Base-by-base conservation (phyloP, 116 monocot species). In the Dioscorea cayenensis region DNA sequence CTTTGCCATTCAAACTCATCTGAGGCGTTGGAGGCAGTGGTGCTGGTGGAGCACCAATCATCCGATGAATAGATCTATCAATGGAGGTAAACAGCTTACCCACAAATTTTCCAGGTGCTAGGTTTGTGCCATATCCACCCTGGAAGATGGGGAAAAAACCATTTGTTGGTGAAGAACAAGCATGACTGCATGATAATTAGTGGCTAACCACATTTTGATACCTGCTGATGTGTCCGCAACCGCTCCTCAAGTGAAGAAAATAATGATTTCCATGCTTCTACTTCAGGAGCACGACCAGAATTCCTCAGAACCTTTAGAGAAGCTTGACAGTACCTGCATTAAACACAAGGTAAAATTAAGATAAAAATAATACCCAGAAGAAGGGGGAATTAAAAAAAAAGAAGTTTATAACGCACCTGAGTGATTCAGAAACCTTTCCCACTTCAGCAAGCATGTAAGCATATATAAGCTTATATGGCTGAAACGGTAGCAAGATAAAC, bases 381-480 rank as follows among this genome's bases (percentile, higher is more conserved):
- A 65, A 14, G 17, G 51, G 43, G 32, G 32, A 32, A 32, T 32
- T n/a, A n/a, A 32, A 32, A 32, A 32, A 27, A 21, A 67, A 52
- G 72, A 79, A 36, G 29, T 59, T 11, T 49, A 48, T 27, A 37
- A 70, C 77, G 28, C 67, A 99, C 99, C 77, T 91, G 48, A 94
- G 70, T 73, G 99, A 89, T 71, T 94, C 94, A 48, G 91, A 82
- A 76, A 99, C 75, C 37, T 85, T 99, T 32, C 99, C 99, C 65
- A 94, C 82, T 80, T 99, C 99, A 49, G 85, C 99, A 13, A 99
- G 82, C 94, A 99, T 99, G 74, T 86, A 72, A 18, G 99, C 99
- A 87, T 99, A 99, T 27, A 94, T 76, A 51, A 99, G 87, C 77
- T 99, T 99, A 60, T 99, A 99, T 37, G 99, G 94, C 64, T 99